phyloP scores from a whole-genome alignment of 139 green algal genomes.

The Spirogloea muscicola region DNA sequence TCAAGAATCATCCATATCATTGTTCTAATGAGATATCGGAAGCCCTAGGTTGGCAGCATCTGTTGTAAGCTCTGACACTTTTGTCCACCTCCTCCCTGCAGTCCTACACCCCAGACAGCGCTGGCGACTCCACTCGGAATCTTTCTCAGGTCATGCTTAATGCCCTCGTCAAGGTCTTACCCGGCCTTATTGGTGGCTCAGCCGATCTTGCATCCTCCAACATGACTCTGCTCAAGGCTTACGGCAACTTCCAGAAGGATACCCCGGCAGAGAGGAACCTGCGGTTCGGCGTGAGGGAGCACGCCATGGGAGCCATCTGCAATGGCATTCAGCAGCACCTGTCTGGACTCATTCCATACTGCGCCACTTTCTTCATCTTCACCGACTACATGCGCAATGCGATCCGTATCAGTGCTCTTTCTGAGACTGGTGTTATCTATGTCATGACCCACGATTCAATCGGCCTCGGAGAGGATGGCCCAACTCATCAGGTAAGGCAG shows the following conservation, averaged over 20 bases:
- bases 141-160: slow-evolving; percentile 90
- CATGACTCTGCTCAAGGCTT: slow-evolving; percentile 96
- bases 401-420: slow-evolving; percentile 92
- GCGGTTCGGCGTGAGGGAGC: slow-evolving; percentile 94
- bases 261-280: slow-evolving; percentile 86
- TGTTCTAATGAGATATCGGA: neutral
- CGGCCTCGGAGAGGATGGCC: slow-evolving; percentile 97
- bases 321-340: slow-evolving; percentile 90
- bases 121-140: slow-evolving; percentile 87
- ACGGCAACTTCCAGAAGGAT: slow-evolving; percentile 92
- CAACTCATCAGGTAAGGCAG: slow-evolving; percentile 72
- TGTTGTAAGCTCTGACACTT: neutral
- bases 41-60: neutral
- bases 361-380: slow-evolving; percentile 99
- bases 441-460: slow-evolving; percentile 99
- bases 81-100: neutral
- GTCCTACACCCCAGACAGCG: slow-evolving; percentile 82
- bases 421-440: slow-evolving; percentile 77
- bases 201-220: slow-evolving; percentile 96
- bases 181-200: slow-evolving; percentile 86
- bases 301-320: slow-evolving; percentile 93
- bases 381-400: slow-evolving; percentile 98
- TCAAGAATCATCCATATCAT: neutral
- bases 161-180: slow-evolving; percentile 79
- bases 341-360: slow-evolving; percentile 89